These are phyloP conservation scores for Penicillium digitatum DNA, from an alignment of 2,329 filamentous ascomycete species.

Conservation along the genomic window DNA sequence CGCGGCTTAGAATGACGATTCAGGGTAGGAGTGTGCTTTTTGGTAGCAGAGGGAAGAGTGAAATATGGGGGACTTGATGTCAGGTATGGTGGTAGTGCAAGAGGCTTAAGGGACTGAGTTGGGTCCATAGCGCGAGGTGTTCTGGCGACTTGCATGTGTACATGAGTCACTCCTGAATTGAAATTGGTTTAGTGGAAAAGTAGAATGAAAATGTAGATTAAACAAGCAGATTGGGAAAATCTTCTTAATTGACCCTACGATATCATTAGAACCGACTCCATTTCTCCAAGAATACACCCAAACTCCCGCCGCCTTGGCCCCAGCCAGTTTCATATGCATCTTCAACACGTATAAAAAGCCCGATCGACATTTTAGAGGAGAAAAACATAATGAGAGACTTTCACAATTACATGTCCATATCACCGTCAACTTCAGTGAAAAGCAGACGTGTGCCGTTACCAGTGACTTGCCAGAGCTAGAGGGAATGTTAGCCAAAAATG, in stretches of 20 bases:
- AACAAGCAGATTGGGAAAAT: conserved; percentile 11
- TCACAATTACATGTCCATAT: conserved; percentile 45
- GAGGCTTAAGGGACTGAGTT: neutral
- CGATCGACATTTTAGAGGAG: conserved; percentile 6
- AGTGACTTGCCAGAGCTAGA: conserved; percentile 72
- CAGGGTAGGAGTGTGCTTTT: neutral
- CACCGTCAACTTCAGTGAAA: conserved; percentile 62
- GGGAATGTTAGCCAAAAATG: conserved; percentile 39
- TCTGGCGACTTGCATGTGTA: neutral
- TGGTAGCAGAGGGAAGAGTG: neutral
- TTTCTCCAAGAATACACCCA: conserved; percentile 18
- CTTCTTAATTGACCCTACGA: conserved; percentile 17
- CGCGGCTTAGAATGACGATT: conserved; percentile 18
- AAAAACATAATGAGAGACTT: neutral
- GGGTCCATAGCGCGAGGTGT: too few relatives aligned
- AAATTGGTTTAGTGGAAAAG: neutral
- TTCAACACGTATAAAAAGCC: conserved; percentile 14
- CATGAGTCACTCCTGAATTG: neutral
- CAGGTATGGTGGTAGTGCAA: neutral
- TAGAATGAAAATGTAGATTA: neutral
- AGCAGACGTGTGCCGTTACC: conserved; percentile 66
- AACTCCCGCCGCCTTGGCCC: conserved; percentile 23
- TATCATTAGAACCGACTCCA: conserved; percentile 15
- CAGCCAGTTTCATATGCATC: conserved; percentile 23
- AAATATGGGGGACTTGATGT: too few relatives aligned